Conservation (phyloP, 768 basidiomycete species). For the Podaxis sp. region DNA sequence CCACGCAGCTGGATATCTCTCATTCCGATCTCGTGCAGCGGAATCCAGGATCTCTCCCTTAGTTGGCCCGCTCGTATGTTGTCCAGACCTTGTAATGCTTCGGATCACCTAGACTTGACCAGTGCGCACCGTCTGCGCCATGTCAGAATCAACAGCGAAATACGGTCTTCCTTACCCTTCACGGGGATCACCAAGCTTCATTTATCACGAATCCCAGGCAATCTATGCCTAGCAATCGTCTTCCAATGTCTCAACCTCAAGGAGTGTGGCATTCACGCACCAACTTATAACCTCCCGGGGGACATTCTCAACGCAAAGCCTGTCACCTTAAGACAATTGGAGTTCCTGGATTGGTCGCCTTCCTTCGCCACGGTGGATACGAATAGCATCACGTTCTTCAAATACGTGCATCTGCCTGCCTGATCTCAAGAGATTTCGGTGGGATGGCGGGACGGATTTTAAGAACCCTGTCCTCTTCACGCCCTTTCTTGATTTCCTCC, state of each 20-base stretch:
- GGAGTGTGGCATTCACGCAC: neutral
- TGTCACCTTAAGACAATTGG: neutral
- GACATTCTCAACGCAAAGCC: neutral
- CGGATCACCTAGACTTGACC: neutral
- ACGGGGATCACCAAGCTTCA: neutral
- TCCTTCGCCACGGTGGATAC: too few relatives aligned
- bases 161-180: neutral
- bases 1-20: neutral
- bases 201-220: neutral
- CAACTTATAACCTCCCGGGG: neutral
- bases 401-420: neutral
- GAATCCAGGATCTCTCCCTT: neutral
- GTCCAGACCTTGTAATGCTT: neutral
- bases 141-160: neutral
- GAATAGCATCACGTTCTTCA: neutral
- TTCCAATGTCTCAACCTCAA: neutral
- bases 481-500: neutral
- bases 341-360: neutral
- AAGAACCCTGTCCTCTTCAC: neutral
- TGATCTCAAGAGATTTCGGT: neutral
- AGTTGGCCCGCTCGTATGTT: neutral
- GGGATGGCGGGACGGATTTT: neutral
- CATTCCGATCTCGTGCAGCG: neutral
- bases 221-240: neutral
- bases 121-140: neutral